phyloP scores from a whole-genome alignment of 2,329 filamentous ascomycete species.

The Monilinia laxa region DNA sequence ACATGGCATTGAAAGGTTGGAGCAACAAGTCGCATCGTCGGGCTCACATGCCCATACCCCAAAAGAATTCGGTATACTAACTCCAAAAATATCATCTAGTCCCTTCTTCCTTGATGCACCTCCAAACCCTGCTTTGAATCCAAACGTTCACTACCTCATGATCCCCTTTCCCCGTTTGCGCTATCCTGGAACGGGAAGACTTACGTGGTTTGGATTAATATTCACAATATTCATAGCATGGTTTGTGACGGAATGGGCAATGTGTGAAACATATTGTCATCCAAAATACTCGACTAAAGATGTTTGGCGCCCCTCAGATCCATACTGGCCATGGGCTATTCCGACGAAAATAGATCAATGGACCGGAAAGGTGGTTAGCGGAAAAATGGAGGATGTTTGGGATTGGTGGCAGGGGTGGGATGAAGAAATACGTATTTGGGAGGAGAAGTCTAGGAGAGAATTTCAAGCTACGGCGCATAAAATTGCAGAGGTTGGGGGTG shows the following conservation, averaged over 20 bases:
- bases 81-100: conserved; percentile 6
- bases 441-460: conserved; percentile 5
- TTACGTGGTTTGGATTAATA: conserved; percentile 37
- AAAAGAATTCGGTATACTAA: conserved; percentile 9
- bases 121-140: conserved; percentile 3
- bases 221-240: conserved; percentile 49
- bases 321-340: conserved; percentile 58
- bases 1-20: conserved; percentile 58
- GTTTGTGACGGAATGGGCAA: conserved; percentile 54
- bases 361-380: conserved; percentile 40
- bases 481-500: background rate
- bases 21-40: conserved; percentile 48
- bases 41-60: conserved; percentile 33
- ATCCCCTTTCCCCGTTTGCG: conserved; percentile 33
- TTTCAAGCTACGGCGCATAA: background rate
- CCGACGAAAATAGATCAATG: conserved; percentile 64
- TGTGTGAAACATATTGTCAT: conserved; percentile 56
- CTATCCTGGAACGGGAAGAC: conserved; percentile 27
- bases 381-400: conserved; percentile 6
- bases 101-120: conserved; percentile 9
- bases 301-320: conserved; percentile 56
- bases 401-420: conserved; percentile 18
- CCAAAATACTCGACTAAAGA: conserved; percentile 48
- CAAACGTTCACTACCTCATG: conserved; percentile 27
- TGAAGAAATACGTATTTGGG: conserved; percentile 6